Base-by-base conservation (phyloP, 345 rosid genomes). In the Carallia brachiata region DNA sequence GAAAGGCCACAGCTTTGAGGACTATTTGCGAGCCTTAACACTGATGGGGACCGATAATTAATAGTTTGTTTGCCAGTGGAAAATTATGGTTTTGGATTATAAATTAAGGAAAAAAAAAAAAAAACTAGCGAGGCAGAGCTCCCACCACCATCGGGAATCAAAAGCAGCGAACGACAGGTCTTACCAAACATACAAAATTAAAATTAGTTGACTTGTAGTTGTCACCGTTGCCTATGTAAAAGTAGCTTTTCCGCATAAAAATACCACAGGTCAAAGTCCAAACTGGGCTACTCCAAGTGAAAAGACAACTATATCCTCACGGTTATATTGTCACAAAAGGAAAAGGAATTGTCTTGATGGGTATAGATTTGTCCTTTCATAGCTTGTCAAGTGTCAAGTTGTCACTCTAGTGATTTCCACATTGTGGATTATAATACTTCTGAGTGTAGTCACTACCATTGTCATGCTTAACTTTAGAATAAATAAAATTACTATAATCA, bases 191-290 rank as follows among this genome's bases (percentile, higher is more conserved):
- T 28, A 70, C 75, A 70, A 78, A 50, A 7, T 55, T 8, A n/a
- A 70, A 48, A 18, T 52, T 52, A 28, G 75, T 80, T 83, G 86
- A 83, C 86, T 83, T 80, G 64, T 65, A 44, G 86, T 78, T 83
- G 60, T 55, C 60, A 9, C 32, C 15, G 6, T 56, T 27, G 15
- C 3, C 32, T 1, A 23, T 23, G 9, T 10, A 23, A 23, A 23
- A 23, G 23, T 23, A 23, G 23, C 23, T 23, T 23, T 23, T 23
- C 23, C 23, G 23, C 23, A 23, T 10, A 13, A 56, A 0, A 19
- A 6, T 3, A 56, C 32, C 32, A 3, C 3, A 27, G 28, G 28
- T 56, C 60, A 55, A 30, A 30, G 60, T 55, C 32, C 31, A 1
- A 13, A 0, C 31, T 9, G 9, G 60, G 32, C 16, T 2, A 44